Evolutionary conservation across 2,329 filamentous ascomycete genomes (phyloP).

Genomic region (Ceratocystis alfenasii): DNA sequence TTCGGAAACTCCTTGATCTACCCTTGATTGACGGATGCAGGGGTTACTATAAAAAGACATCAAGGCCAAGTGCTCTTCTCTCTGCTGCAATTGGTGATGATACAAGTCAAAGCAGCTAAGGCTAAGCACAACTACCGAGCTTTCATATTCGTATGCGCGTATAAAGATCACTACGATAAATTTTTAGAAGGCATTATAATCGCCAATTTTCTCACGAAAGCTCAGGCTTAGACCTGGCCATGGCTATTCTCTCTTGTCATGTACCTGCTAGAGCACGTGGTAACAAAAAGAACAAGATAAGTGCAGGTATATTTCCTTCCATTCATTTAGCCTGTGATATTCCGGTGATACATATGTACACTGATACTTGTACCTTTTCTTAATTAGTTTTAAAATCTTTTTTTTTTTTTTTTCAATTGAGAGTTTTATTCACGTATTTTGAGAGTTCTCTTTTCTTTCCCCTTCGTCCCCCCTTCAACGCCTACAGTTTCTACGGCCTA

Average conservation of each 20-base stretch:
- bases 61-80: neutral
- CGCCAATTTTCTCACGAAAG: neutral
- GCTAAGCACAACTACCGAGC: neutral
- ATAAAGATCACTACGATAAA: no score
- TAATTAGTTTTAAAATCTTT: neutral
- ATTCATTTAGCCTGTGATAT: conserved; percentile 6
- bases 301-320: neutral
- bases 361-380: neutral
- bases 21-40: conserved; percentile 10
- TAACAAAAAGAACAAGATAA: neutral
- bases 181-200: no score
- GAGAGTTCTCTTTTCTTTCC: neutral
- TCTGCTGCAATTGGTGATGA: neutral
- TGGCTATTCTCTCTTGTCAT: no score
- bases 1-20: neutral
- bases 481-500: neutral
- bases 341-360: neutral
- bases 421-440: conserved; percentile 1
- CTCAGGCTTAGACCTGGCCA: neutral
- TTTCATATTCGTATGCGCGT: no score
- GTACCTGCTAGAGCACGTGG: no score
- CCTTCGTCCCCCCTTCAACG: neutral
- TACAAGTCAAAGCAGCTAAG: neutral
- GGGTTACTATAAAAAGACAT: neutral
- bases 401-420: conserved; percentile 3